These are phyloP conservation scores for Exophiala alcalophila DNA, from an alignment of 2,329 filamentous ascomycete genomes.

Conservation along the genomic window DNA sequence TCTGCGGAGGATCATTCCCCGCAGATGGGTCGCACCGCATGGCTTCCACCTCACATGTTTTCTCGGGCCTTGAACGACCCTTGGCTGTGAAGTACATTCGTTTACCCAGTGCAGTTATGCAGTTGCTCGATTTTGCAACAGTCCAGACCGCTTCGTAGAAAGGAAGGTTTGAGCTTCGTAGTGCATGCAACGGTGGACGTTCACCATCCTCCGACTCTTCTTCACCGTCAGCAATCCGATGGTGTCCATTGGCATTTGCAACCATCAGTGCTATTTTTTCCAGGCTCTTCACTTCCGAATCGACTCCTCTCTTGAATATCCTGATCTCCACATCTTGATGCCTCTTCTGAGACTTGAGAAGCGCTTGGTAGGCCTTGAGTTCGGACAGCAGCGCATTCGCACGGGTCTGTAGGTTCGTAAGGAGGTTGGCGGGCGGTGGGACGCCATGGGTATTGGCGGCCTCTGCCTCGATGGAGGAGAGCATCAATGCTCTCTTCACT, in stretches of 20 bases:
- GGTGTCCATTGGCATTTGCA: conserved; percentile 13
- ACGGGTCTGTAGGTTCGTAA: conserved; percentile 14
- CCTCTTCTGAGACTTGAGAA: conserved; percentile 43
- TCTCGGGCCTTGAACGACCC: conserved; percentile 9
- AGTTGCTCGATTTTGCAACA: conserved; percentile 56
- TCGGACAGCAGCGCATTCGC: conserved; percentile 41
- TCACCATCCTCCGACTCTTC: conserved; percentile 27
- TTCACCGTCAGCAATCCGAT: conserved; percentile 29
- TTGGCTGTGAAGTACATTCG: conserved; percentile 42
- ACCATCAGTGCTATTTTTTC: conserved; percentile 38
- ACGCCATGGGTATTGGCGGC: neutral
- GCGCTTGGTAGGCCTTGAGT: conserved; percentile 44
- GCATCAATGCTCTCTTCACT: conserved; percentile 1
- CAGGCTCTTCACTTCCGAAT: conserved; percentile 49
- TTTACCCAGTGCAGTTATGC: conserved; percentile 58
- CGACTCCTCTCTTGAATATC: conserved; percentile 48
- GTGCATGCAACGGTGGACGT: conserved; percentile 48
- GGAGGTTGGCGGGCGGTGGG: neutral
- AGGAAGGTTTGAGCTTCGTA: conserved; percentile 64
- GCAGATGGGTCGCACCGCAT: conserved; percentile 6
- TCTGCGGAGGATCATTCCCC: conserved; percentile 34
- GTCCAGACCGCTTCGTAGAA: conserved; percentile 65
- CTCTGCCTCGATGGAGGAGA: neutral
- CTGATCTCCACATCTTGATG: conserved; percentile 51
- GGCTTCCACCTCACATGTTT: conserved; percentile 11